phyloP scores from a whole-genome alignment of 768 basidiomycete genomes.

The Tylopilus vinaceipallidus region DNA sequence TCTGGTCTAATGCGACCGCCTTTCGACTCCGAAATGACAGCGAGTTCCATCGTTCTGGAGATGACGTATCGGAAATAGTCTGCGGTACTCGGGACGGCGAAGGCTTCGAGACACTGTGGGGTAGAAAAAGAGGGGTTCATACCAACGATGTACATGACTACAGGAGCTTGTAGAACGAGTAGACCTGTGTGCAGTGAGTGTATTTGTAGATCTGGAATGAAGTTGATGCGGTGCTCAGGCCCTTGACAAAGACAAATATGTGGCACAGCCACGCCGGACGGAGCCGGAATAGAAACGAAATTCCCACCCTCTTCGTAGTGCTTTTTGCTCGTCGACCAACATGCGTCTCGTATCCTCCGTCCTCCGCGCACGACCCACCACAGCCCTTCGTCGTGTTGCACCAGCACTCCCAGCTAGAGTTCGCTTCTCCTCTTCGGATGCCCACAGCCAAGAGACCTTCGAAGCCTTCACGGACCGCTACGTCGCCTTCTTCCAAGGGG shows the following conservation, averaged over 20 bases:
- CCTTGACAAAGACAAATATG: no score
- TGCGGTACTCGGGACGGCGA: slow-evolving; percentile 15
- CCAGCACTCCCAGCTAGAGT: slow-evolving; percentile 39
- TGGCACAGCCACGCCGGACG: slow-evolving; percentile 21
- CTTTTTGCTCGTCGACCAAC: slow-evolving; percentile 30
- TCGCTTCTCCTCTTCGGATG: slow-evolving; percentile 44
- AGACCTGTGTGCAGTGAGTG: no score
- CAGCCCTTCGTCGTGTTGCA: slow-evolving; percentile 39
- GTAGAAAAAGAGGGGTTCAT: slow-evolving; percentile 3
- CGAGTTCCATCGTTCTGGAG: not conserved
- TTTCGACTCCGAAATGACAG: slow-evolving; percentile 3
- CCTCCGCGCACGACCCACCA: slow-evolving; percentile 59
- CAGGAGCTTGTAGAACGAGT: no score
- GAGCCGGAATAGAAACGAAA: no score
- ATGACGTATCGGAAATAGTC: slow-evolving; percentile 3
- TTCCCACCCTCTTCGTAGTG: no score
- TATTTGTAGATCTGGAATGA: no score
- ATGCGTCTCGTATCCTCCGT: slow-evolving; percentile 64
- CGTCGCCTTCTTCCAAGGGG: slow-evolving; percentile 87
- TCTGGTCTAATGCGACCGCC: slow-evolving; percentile 19
- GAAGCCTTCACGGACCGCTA: slow-evolving; percentile 94
- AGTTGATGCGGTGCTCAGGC: no score
- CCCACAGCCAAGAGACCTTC: slow-evolving; percentile 87
- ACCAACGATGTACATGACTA: slow-evolving; percentile 18
- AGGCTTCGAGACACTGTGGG: slow-evolving; percentile 11